phyloP scores from a whole-genome alignment of 1,284 basidiomycete genomes.

The Sporisorium reilianum region DNA sequence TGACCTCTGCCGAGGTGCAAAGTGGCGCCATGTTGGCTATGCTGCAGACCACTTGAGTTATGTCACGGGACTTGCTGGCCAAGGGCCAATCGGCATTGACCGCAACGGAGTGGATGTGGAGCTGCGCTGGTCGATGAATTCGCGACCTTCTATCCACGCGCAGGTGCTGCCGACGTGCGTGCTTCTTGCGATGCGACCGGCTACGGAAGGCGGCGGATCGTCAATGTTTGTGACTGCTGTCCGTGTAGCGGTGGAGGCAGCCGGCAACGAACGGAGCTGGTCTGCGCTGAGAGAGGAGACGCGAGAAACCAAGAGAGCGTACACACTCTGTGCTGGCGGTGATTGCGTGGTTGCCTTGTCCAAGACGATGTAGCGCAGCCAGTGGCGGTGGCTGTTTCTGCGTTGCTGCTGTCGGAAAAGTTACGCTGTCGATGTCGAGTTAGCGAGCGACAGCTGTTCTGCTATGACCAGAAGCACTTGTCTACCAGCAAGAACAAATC shows the following conservation, averaged over 20 bases:
- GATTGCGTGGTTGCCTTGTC: neutral
- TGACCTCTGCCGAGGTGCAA: constrained; percentile 65
- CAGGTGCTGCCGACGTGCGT: neutral
- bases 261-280: neutral
- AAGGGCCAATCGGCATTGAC: constrained; percentile 7
- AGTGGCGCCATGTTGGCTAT: constrained; percentile 51
- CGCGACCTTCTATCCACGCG: neutral
- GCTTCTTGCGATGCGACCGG: neutral
- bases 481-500: neutral
- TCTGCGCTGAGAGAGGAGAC: neutral
- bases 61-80: too few relatives aligned
- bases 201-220: neutral
- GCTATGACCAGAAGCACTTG: neutral
- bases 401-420: neutral
- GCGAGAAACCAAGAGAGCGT: neutral
- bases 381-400: neutral
- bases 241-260: neutral
- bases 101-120: neutral
- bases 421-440: neutral
- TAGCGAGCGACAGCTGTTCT: neutral
- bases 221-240: neutral
- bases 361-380: neutral
- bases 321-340: neutral
- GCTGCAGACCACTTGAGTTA: neutral
- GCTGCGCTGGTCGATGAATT: neutral